Percentiles rank a stretch among this genome's conserved stretches.
Evolutionary conservation across 768 basidiomycete species (phyloP).

Genomic region (Lentinula edodes): DNA sequence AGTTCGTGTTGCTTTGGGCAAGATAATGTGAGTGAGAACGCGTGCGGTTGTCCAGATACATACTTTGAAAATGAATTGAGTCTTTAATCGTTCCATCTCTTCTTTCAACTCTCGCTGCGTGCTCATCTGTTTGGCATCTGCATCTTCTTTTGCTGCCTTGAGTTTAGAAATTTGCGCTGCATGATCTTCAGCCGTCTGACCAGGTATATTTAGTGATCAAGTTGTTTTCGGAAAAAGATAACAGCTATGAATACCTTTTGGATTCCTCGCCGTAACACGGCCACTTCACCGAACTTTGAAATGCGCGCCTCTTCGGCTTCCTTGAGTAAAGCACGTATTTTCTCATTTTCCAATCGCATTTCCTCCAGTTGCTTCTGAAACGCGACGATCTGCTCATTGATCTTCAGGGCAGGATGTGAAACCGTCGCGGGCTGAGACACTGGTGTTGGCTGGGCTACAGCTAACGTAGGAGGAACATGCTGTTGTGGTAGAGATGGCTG

Average conservation of each 20-base stretch:
- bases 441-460: background rate
- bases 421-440: background rate
- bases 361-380: constrained; percentile 37
- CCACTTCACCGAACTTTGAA: constrained; percentile 67
- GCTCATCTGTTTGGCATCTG: constrained; percentile 48
- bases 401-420: constrained; percentile 5
- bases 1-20: constrained; percentile 6
- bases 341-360: constrained; percentile 31
- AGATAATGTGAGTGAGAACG: background rate
- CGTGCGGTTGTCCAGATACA: constrained; percentile 12
- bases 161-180: constrained; percentile 49
- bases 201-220: constrained; percentile 2
- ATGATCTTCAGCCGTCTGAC: constrained; percentile 56
- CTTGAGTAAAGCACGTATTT: constrained; percentile 38
- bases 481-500: background rate
- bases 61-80: constrained; percentile 68
- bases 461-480: background rate
- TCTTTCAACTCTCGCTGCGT: constrained; percentile 59
- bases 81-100: constrained; percentile 65
- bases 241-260: constrained; percentile 46
- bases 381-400: constrained; percentile 2
- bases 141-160: constrained; percentile 55
- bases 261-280: constrained; percentile 56
- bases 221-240: background rate
- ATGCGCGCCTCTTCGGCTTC: constrained; percentile 46